Percentiles rank a stretch among this genome's conserved stretches.
phyloP scores from a whole-genome alignment of 257 asterid genomes.

The Penstemon eatonii region DNA sequence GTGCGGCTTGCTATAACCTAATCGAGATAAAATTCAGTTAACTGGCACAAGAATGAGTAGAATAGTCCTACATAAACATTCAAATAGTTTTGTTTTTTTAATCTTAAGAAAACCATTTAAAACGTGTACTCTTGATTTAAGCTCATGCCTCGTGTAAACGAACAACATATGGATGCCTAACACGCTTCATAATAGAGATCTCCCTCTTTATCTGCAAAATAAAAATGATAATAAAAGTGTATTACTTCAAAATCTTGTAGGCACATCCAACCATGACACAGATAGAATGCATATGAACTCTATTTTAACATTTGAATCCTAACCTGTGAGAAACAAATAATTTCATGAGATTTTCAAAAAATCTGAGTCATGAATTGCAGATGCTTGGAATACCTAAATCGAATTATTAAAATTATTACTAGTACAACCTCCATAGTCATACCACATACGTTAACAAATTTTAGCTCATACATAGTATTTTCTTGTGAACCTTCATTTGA shows the following conservation, averaged over 20 bases:
- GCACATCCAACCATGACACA: neutral
- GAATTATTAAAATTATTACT: too few relatives aligned
- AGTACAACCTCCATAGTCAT: too few relatives aligned
- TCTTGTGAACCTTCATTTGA: too few relatives aligned
- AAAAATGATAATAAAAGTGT: slow-evolving; percentile 25
- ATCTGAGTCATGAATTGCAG: too few relatives aligned
- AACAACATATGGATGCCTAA: slow-evolving; percentile 84
- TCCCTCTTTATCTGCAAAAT: slow-evolving; percentile 89
- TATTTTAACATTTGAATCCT: too few relatives aligned
- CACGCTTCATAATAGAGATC: slow-evolving; percentile 96
- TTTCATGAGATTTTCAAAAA: too few relatives aligned
- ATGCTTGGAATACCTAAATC: too few relatives aligned
- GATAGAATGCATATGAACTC: neutral
- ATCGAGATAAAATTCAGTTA: slow-evolving; percentile 23
- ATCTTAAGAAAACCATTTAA: slow-evolving; percentile 3
- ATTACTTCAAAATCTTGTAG: too few relatives aligned
- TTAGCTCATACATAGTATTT: too few relatives aligned
- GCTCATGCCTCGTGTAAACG: slow-evolving; percentile 85
- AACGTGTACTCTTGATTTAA: slow-evolving; percentile 31
- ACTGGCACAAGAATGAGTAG: slow-evolving; percentile 18
- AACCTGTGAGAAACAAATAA: too few relatives aligned
- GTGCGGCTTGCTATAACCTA: slow-evolving; percentile 98
- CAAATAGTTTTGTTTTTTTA: neutral
- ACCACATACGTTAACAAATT: too few relatives aligned
- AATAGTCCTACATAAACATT: slow-evolving; percentile 15